Conservation (phyloP, 2,329 filamentous ascomycete genomes). For the Ophiostoma angusticollis region DNA sequence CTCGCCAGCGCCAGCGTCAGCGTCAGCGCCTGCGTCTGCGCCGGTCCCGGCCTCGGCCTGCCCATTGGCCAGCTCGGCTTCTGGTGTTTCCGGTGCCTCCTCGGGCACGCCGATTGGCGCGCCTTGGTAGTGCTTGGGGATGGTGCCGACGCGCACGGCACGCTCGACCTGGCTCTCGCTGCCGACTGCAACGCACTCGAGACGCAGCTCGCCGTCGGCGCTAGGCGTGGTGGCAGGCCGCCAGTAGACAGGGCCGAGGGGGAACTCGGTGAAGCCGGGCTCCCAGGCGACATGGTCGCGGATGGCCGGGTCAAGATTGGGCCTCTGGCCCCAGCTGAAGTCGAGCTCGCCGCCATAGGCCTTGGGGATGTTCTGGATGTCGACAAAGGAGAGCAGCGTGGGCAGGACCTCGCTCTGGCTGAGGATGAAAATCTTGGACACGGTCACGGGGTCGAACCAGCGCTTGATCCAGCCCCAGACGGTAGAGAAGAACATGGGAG, state of each 20-base stretch:
- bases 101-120: constrained; percentile 3
- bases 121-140: constrained; percentile 30
- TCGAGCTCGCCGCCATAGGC: constrained; percentile 81
- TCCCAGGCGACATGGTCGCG: constrained; percentile 38
- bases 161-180: constrained; percentile 31
- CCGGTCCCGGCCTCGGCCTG: constrained; percentile 2
- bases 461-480: constrained; percentile 93
- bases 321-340: constrained; percentile 65
- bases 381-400: constrained; percentile 71
- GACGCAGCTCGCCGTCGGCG: constrained; percentile 28
- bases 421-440: constrained; percentile 93
- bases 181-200: constrained; percentile 43
- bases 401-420: constrained; percentile 57
- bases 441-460: constrained; percentile 89
- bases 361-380: constrained; percentile 71
- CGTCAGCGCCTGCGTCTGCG: background rate
- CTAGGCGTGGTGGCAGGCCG: constrained; percentile 21
- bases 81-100: constrained; percentile 1
- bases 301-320: constrained; percentile 54
- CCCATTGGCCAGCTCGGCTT: background rate
- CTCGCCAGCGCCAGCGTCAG: background rate
- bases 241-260: constrained; percentile 46
- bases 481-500: constrained; percentile 80
- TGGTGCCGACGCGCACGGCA: constrained; percentile 35
- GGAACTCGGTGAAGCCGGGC: constrained; percentile 39